Conservation (phyloP, 768 basidiomycete species). For the Tephrocybe sp. region DNA sequence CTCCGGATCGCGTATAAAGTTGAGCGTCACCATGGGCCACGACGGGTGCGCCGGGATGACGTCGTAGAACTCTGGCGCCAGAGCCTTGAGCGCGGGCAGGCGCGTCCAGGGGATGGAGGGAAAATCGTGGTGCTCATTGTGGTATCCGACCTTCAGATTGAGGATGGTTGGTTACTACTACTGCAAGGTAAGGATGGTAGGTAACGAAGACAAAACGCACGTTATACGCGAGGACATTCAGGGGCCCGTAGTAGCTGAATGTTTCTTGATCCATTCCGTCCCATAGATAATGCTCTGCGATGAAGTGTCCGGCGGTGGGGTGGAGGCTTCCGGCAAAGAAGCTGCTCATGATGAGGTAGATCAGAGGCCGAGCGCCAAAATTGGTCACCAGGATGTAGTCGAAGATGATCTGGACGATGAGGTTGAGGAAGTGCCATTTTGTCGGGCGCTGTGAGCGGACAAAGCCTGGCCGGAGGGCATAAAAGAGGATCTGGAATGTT, state of each 20-base stretch:
- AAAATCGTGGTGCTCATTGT: constrained; percentile 99
- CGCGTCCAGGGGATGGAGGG: constrained; percentile 96
- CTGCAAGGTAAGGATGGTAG: constrained; percentile 5
- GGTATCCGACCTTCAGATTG: constrained; percentile 84
- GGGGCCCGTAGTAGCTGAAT: constrained; percentile 92
- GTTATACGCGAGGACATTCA: constrained; percentile 93
- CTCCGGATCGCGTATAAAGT: constrained; percentile 89
- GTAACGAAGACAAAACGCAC: constrained; percentile 42
- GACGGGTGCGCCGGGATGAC: constrained; percentile 82
- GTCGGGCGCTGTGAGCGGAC: constrained; percentile 83
- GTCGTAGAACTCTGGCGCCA: constrained; percentile 94
- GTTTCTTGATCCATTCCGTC: constrained; percentile 93
- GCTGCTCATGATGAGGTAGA: constrained; percentile 85
- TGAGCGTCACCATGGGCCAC: constrained; percentile 94
- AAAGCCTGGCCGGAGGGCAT: constrained; percentile 93
- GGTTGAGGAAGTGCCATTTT: constrained; percentile 82
- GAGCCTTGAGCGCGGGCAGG: constrained; percentile 73
- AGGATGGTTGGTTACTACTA: not conserved
- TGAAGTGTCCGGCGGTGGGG: constrained; percentile 96
- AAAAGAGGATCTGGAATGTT: constrained; percentile 98
- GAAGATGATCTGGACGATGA: constrained; percentile 66
- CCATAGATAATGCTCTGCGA: constrained; percentile 96
- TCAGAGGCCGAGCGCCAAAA: constrained; percentile 48
- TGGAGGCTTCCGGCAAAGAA: constrained; percentile 98
- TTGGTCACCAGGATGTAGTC: constrained; percentile 62